Percentiles rank a stretch among this genome's conserved stretches.
phyloP scores from a whole-genome alignment of 345 rosid genomes.

The Bruguiera parviflora region DNA sequence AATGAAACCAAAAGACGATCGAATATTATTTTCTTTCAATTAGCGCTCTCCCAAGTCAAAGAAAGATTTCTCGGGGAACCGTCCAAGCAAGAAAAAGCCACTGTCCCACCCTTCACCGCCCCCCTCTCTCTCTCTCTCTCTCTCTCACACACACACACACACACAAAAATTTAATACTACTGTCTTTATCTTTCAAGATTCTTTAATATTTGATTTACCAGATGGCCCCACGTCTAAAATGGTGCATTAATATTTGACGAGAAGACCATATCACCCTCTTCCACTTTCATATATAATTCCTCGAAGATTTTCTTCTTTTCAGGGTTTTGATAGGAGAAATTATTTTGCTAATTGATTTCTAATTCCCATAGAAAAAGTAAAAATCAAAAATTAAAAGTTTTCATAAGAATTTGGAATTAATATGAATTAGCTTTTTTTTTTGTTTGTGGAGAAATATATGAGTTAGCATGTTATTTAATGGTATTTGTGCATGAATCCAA shows the following conservation, averaged over 20 bases:
- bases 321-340: too few relatives aligned
- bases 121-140: too few relatives aligned
- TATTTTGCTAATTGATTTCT: too few relatives aligned
- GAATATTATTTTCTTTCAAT: not conserved
- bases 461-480: too few relatives aligned
- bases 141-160: too few relatives aligned
- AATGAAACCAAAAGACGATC: slow-evolving; percentile 8
- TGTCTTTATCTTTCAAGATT: slow-evolving; percentile 45
- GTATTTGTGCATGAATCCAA: too few relatives aligned
- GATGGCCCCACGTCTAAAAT: slow-evolving; percentile 11
- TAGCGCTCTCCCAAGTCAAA: slow-evolving; percentile 49
- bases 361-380: too few relatives aligned
- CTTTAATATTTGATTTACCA: slow-evolving; percentile 31
- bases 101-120: slow-evolving; percentile 23
- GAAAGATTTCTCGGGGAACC: slow-evolving; percentile 34
- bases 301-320: too few relatives aligned
- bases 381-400: too few relatives aligned
- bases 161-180: slow-evolving; percentile 22
- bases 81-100: slow-evolving; percentile 49
- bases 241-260: not conserved
- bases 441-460: too few relatives aligned
- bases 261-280: slow-evolving; percentile 23
- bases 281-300: not conserved
- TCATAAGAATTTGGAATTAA: too few relatives aligned
- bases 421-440: too few relatives aligned